Base-by-base conservation (phyloP, 257 asterid species). In the Capsicum chinense region DNA sequence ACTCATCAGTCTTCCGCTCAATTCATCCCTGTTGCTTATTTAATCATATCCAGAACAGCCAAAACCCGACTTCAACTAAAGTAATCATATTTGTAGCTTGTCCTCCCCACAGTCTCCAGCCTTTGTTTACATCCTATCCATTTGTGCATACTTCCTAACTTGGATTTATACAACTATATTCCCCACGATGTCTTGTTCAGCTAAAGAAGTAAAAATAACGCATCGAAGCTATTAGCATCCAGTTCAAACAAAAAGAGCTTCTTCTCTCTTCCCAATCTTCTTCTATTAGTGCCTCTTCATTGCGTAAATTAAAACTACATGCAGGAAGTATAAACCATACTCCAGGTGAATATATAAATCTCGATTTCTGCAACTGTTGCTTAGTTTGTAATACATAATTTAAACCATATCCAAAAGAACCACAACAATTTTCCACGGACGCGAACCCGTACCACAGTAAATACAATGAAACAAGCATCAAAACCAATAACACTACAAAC, bases 191-290 rank as follows among this genome's bases (percentile, higher is more conserved):
- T 74, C n/a, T 21, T 12, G 9, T 11, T 74, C 10, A 19, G 19
- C 12, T 6, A 5, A 47, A 19, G 39, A 73, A 74, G 80, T 19
- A 48, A 50, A 5, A 48, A 50, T 13, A 74, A 74, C 50, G 62
- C 44, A 10, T 48, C 48, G 42, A 48, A 74, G 62, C 44, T 50
- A 50, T 50, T 3, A 11, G 60, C 21, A 50, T 74, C 80, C 44
- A 19, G 58, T 73, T 47, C 80, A 47, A 11, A 73, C 39, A 47
- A n/a, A 44, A 73, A n/a, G 56, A 3, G 17, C 11, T 47, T n/a
- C 80, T 47, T 71, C n/a, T 47, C n/a, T 73, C 17, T 73, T 47
- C 58, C 37, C n/a, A 71, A 44, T 47, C 80, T 73, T 73, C 80
- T 71, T 73, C 1, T 3, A 1, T 39, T 39, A 39, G 44, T 47